phyloP scores from a whole-genome alignment of 352 stramenopile genomes.

The Globisporangium viniferum region DNA sequence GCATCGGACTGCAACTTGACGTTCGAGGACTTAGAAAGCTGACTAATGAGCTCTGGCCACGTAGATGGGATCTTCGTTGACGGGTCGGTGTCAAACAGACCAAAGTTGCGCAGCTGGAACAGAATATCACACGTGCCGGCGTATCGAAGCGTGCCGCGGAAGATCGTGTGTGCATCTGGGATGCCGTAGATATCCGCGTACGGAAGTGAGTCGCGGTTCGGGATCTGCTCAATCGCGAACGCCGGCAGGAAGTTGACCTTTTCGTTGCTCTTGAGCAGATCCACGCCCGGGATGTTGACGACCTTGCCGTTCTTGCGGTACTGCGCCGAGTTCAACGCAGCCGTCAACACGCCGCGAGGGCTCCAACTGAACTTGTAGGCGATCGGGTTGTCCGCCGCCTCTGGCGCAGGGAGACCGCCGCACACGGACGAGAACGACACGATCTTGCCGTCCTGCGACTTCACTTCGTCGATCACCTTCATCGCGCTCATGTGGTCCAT shows the following conservation, averaged over 20 bases:
- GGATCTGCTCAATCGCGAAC: slow-evolving; percentile 93
- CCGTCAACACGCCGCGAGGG: slow-evolving; percentile 92
- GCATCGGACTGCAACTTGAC: slow-evolving; percentile 49
- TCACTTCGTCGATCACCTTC: slow-evolving; percentile 96
- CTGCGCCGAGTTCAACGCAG: slow-evolving; percentile 87
- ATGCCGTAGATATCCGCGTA: slow-evolving; percentile 96
- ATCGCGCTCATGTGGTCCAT: slow-evolving; percentile 98
- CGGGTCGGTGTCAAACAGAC: slow-evolving; percentile 81
- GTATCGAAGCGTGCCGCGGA: slow-evolving; percentile 94
- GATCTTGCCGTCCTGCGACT: slow-evolving; percentile 86
- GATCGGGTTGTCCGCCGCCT: slow-evolving; percentile 94
- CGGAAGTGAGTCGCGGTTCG: slow-evolving; percentile 92
- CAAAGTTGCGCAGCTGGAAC: slow-evolving; percentile 88
- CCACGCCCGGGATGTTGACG: slow-evolving; percentile 80
- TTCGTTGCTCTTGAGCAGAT: slow-evolving; percentile 86
- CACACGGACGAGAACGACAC: slow-evolving; percentile 93
- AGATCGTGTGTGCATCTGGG: slow-evolving; percentile 87
- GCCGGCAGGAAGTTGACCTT: slow-evolving; percentile 86
- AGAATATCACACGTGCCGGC: slow-evolving; percentile 90
- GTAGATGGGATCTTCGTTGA: slow-evolving; percentile 43
- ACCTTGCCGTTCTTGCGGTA: slow-evolving; percentile 86
- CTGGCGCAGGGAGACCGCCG: slow-evolving; percentile 92
- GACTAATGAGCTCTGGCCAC: slow-evolving; percentile 84
- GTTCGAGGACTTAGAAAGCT: slow-evolving; percentile 37
- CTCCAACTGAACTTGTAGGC: slow-evolving; percentile 98